A percentile compares a stretch with the other conserved stretches of the same genome.
phyloP scores from a whole-genome alignment of 257 asterid genomes.

The Linaria vulgaris region DNA sequence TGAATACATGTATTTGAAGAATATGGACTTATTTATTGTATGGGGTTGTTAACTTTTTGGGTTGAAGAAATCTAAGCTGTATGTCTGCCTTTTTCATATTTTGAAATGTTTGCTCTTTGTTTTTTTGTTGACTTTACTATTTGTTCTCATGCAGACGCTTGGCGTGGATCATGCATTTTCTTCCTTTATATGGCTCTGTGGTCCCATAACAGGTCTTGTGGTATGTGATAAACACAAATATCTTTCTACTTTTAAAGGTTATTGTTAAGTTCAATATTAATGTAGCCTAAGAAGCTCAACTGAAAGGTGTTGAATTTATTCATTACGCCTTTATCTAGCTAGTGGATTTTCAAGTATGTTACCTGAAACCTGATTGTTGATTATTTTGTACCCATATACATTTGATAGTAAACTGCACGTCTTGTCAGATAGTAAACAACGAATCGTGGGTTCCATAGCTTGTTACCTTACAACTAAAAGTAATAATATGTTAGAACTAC shows the following conservation, averaged over 20 bases:
- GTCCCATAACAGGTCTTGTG: conserved; percentile 99
- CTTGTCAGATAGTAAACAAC: conserved; percentile 1
- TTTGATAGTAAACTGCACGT: neutral
- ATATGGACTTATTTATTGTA: neutral
- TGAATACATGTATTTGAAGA: conserved; percentile 15
- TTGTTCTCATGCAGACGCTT: conserved; percentile 76
- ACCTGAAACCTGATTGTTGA: neutral
- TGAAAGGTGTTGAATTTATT: conserved; percentile 15
- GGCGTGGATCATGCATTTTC: conserved; percentile 96
- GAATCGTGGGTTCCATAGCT: neutral
- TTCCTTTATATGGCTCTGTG: conserved; percentile 99
- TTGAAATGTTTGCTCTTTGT: neutral
- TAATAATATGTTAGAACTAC: neutral
- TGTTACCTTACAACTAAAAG: neutral
- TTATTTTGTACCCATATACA: neutral
- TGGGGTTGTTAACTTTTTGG: neutral
- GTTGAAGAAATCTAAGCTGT: conserved; percentile 10
- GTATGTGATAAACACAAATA: conserved; percentile 45
- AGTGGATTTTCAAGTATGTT: conserved; percentile 6
- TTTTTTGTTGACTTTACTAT: conserved; percentile 29
- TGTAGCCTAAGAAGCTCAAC: conserved; percentile 20
- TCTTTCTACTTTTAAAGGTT: conserved; percentile 13
- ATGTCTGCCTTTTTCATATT: conserved; percentile 2
- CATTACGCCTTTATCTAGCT: conserved; percentile 11
- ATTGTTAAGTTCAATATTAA: conserved; percentile 9